These are phyloP conservation scores for Tuber melanosporum DNA, from an alignment of 495 filamentous ascomycete species.

Conservation along the genomic window DNA sequence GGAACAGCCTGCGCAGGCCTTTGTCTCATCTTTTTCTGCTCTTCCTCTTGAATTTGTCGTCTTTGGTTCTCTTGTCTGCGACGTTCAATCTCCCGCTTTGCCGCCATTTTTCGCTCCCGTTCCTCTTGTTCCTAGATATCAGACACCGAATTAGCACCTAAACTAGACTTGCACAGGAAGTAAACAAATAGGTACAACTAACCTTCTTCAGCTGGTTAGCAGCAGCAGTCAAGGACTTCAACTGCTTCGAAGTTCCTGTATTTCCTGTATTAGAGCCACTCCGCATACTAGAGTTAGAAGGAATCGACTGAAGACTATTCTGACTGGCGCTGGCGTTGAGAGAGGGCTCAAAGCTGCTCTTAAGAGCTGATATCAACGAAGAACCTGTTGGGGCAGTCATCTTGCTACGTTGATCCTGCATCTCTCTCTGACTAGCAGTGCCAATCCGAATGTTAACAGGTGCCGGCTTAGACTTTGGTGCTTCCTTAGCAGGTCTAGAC, in stretches of 20 bases:
- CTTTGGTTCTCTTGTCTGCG: constrained; percentile 60
- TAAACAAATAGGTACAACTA: not conserved
- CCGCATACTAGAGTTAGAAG: constrained; percentile 32
- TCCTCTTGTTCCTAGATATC: constrained; percentile 37
- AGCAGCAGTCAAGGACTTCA: constrained; percentile 37
- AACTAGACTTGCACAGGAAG: not conserved
- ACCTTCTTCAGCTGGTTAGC: constrained; percentile 38
- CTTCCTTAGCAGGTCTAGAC: constrained; percentile 27
- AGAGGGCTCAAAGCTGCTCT: constrained; percentile 38
- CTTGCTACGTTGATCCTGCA: constrained; percentile 37
- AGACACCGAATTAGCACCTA: constrained; percentile 13
- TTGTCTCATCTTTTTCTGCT: constrained; percentile 48
- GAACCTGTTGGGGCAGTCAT: constrained; percentile 26
- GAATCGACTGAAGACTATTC: constrained; percentile 23
- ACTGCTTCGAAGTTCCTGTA: constrained; percentile 24
- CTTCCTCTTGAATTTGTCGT: constrained; percentile 48
- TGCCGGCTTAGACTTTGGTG: constrained; percentile 25
- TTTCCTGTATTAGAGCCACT: constrained; percentile 22
- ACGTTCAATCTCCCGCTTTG: constrained; percentile 62
- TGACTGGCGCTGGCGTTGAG: constrained; percentile 25
- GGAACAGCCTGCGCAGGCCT: constrained; percentile 22
- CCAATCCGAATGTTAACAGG: constrained; percentile 40
- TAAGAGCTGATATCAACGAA: constrained; percentile 38
- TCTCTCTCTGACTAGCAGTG: constrained; percentile 40
- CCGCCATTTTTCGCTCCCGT: constrained; percentile 58